Base-by-base conservation (phyloP, 352 stramenopile species). In the Phytopythium mirpurense region DNA sequence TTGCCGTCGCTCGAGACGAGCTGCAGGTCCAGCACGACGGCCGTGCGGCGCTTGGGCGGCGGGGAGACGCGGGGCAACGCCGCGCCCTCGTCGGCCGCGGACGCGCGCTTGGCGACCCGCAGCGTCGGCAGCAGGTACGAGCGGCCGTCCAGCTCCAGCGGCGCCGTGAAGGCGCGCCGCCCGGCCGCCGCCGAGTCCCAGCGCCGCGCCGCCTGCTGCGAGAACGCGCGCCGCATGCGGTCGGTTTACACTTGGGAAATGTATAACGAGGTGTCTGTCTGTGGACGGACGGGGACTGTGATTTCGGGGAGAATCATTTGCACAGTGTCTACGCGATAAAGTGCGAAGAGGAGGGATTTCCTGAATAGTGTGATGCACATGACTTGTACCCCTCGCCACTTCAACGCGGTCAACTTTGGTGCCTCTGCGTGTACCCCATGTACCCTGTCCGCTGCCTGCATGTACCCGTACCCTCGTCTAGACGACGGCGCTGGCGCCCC, bases 111-210 rank as follows among this genome's bases (percentile, higher is more conserved):
- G 18, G 78, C 29, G 66, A 91, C 62, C 51, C 72, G 85, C 43
- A 88, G 56, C 49, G 80, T 91, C 47, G 78, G 80, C 52, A 91
- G 58, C 29, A 91, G 66, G 57, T 89, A 91, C 60, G 73, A 85
- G 26, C 76, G 73, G 8, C 80, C 80, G 29, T 87, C 66, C 7
- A 90, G 62, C 56, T 84, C 70, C 27, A 74, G 63, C 26, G 63
- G 53, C 23, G 69, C 63, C 26, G 62, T 69, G 44, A 60, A 70
- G 15, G 60, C 57, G 27, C 65, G 69, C 19, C 71, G 65, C 18
- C 67, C 70, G 37, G 54, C 67, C 9, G 56, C 58, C 5, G 60
- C 57, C 11, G 80, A 72, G 31, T 85, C 71, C 42, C 64, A 67
- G 45, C 61, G 72, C 40, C 71, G 62, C 48, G 80, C 51, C 32